Percentiles rank a stretch among this genome's conserved stretches.
These are phyloP conservation scores for Chytridium lagenaria DNA, from an alignment of 371 early-diverging fungal species.

Conservation along the genomic window DNA sequence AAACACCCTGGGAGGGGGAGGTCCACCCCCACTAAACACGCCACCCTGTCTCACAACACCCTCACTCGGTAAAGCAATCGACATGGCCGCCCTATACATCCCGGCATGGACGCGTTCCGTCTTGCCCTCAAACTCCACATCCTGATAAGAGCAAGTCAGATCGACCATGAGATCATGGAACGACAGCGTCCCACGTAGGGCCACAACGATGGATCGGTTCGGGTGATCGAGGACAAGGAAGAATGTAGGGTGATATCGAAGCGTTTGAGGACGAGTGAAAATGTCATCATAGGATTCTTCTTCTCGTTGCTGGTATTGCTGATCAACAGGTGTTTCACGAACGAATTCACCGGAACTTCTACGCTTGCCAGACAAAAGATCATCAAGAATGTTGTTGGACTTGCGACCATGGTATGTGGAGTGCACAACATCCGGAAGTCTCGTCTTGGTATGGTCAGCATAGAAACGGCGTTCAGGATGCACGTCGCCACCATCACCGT, in stretches of 20 bases:
- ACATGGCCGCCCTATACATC: slow-evolving; percentile 44
- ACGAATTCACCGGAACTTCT: background rate
- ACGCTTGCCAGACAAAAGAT: background rate
- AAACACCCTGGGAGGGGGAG: slow-evolving; percentile 29
- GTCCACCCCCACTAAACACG: background rate
- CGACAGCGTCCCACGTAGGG: slow-evolving; percentile 83
- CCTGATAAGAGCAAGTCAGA: slow-evolving; percentile 79
- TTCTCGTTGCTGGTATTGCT: background rate
- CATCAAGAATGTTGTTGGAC: background rate
- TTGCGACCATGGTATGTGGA: slow-evolving; percentile 21
- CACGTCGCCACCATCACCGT: background rate
- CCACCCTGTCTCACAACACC: background rate
- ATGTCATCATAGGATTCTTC: slow-evolving; percentile 19
- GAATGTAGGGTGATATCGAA: slow-evolving; percentile 49
- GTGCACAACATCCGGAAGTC: slow-evolving; percentile 36
- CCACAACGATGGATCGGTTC: slow-evolving; percentile 68
- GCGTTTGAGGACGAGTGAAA: background rate
- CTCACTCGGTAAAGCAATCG: slow-evolving; percentile 21
- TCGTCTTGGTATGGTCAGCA: slow-evolving; percentile 36
- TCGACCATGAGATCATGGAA: slow-evolving; percentile 81
- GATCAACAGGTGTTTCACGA: background rate
- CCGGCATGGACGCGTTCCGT: slow-evolving; percentile 48
- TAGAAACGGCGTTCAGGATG: slow-evolving; percentile 34
- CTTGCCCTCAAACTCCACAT: slow-evolving; percentile 55
- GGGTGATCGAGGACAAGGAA: slow-evolving; percentile 50